These are phyloP conservation scores for Cladophialophora immunda DNA, from an alignment of 2,329 filamentous ascomycete genomes.

Conservation along the genomic window DNA sequence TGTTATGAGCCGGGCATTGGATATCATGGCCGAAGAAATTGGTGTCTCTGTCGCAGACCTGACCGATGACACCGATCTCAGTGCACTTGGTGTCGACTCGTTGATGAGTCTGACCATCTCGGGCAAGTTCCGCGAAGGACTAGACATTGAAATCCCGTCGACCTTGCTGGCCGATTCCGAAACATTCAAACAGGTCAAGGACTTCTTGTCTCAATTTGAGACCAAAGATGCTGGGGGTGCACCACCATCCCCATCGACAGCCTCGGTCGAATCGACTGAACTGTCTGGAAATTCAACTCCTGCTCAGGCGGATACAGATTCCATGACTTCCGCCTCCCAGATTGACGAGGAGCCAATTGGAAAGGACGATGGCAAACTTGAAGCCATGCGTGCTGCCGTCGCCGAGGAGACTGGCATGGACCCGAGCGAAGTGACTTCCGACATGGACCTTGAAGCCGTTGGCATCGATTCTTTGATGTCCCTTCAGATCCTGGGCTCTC, in stretches of 20 bases:
- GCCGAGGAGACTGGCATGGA: constrained; percentile 52
- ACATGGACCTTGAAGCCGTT: constrained; percentile 49
- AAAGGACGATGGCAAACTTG: constrained; percentile 43
- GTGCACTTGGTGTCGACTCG: constrained; percentile 68
- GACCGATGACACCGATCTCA: constrained; percentile 65
- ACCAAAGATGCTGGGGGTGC: background rate
- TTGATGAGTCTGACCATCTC: constrained; percentile 67
- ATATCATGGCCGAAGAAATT: constrained; percentile 53
- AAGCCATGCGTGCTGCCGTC: constrained; percentile 48
- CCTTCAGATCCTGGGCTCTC: constrained; percentile 50
- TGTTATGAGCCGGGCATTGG: constrained; percentile 2
- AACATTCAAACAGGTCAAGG: constrained; percentile 64
- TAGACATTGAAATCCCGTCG: constrained; percentile 65
- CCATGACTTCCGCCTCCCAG: background rate
- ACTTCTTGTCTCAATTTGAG: constrained; percentile 53
- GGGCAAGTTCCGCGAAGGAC: constrained; percentile 66
- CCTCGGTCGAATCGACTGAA: constrained; percentile 32
- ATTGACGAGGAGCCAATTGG: constrained; percentile 17
- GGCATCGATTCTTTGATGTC: constrained; percentile 56
- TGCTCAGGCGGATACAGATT: background rate
- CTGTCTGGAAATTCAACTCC: constrained; percentile 33
- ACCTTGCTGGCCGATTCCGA: constrained; percentile 64
- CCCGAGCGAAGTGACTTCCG: constrained; percentile 46
- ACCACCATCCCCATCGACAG: constrained; percentile 41
- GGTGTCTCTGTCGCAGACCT: constrained; percentile 66